Evolutionary conservation across 2,329 filamentous ascomycete species (phyloP), one percentile per base, ranked within the genome.

Genomic region (Epichloe sp.): DNA sequence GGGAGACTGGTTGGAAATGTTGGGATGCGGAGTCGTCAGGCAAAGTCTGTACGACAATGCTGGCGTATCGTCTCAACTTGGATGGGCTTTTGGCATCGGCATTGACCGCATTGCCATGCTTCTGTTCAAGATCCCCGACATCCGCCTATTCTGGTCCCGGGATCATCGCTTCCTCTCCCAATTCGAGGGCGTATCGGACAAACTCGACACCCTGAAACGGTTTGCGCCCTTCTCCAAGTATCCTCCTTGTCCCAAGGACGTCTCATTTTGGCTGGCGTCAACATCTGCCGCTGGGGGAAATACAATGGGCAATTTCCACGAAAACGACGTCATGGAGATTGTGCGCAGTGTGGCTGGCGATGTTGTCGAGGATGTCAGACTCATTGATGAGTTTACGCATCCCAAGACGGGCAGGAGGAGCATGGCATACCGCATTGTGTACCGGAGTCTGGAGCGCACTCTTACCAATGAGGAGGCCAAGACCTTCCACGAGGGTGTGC

Each of bases 61-160:
- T 0, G 85, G 81, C 47, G 81, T 88, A 44, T 81, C 86, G 3
- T 71, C 79, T 51, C 82, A 87, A 61, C 68, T 95, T 3, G 91
- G 90, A 5, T 98, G 93, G 93, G 93, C 93, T 1, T 98, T 97
- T 68, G 93, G 93, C 37, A 75, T 97, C 17, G 93, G 93, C 2
- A 78, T 98, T 31, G 93, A 98, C 68, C 82, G 93, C 54, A 91
- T 98, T 56, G 91, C 93, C 54, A 98, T 98, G 93, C 79, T 98
- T 37, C 79, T 98, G 23, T 98, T 96, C 73, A 85, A 87, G 53
- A 95, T 98, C 53, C 88, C 90, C 0, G 93, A 98, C 63, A 98
- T 98, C 59, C 84, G 93, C 12, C 80, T 97, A 4, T 97, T 98
- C 72, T 98, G 93, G 93, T 94, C 87, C 35, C 73, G 75, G 50